Evolutionary conservation across 169 alveolate genomes (phyloP).

Genomic region (Theileria annulata): DNA sequence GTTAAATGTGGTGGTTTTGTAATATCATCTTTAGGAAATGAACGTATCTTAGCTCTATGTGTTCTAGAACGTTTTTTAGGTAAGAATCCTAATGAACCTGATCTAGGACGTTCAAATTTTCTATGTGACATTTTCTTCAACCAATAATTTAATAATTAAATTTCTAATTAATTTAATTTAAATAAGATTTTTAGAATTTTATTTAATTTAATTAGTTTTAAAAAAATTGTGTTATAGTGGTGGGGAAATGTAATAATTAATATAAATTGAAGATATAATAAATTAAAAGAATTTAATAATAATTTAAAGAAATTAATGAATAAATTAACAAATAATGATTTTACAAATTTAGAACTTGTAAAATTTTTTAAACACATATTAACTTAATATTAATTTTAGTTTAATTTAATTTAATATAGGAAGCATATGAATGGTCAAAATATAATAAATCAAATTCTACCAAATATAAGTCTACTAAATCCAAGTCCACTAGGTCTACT

Average conservation of each 20-base stretch:
- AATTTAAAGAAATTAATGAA: too few relatives aligned
- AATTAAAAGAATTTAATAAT: too few relatives aligned
- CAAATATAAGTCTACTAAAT: not conserved
- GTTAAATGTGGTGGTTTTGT: constrained; percentile 95
- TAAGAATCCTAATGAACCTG: constrained; percentile 98
- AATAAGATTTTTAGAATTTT: too few relatives aligned
- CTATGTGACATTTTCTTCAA: constrained; percentile 95
- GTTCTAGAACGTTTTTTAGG: constrained; percentile 95
- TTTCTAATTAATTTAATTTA: not conserved
- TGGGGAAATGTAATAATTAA: too few relatives aligned
- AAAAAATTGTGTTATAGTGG: too few relatives aligned
- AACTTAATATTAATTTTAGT: too few relatives aligned
- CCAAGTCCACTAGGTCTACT: too few relatives aligned
- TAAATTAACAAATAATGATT: not conserved
- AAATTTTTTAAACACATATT: too few relatives aligned
- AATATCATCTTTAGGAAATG: constrained; percentile 98
- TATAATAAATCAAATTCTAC: not conserved
- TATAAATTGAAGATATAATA: too few relatives aligned
- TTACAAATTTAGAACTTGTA: not conserved
- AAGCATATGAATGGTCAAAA: not conserved
- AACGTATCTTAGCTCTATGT: constrained; percentile 86
- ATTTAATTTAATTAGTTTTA: too few relatives aligned
- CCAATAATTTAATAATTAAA: not conserved
- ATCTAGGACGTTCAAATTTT: constrained; percentile 99
- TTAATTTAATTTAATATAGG: too few relatives aligned